A percentile compares a stretch with the other conserved stretches of the same genome.
Conservation (phyloP, 192 early-diverging fungal genomes). For the Coemansia sp. region DNA sequence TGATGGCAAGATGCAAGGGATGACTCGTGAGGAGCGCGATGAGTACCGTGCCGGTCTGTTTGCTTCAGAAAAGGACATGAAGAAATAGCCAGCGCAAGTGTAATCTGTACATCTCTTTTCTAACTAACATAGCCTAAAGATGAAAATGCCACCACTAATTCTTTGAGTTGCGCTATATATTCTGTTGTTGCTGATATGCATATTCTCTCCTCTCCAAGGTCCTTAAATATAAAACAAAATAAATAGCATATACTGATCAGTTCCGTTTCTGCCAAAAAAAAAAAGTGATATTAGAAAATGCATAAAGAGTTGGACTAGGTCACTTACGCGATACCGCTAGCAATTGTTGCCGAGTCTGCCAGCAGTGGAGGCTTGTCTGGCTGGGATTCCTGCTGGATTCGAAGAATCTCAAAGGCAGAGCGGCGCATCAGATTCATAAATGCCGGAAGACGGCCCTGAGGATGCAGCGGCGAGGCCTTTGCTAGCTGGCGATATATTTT, state of each 20-base stretch:
- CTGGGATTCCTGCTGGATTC: constrained; percentile 38
- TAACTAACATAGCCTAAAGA: background rate
- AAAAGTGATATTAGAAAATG: background rate
- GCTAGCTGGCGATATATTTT: constrained; percentile 54
- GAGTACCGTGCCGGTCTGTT: constrained; percentile 46
- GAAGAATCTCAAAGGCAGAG: constrained; percentile 54
- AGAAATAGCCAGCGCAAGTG: constrained; percentile 11
- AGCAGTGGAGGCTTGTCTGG: constrained; percentile 36
- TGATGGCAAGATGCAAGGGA: constrained; percentile 41
- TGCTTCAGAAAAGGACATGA: constrained; percentile 49
- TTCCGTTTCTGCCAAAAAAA: background rate
- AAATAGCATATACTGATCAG: background rate
- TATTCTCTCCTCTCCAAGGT: background rate
- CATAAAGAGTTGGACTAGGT: background rate
- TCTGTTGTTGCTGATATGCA: background rate
- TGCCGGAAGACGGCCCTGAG: constrained; percentile 45
- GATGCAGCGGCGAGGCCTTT: constrained; percentile 39
- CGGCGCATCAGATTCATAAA: constrained; percentile 56
- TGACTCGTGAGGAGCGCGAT: constrained; percentile 47
- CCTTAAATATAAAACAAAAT: background rate
- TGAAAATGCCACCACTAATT: background rate
- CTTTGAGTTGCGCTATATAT: background rate
- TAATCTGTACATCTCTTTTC: background rate
- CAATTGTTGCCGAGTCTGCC: constrained; percentile 9
- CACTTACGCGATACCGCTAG: constrained; percentile 14